Percentiles rank a stretch among this genome's conserved stretches.
phyloP scores from a whole-genome alignment of 176 grass and related monocot genomes.

The Stipa capillata region DNA sequence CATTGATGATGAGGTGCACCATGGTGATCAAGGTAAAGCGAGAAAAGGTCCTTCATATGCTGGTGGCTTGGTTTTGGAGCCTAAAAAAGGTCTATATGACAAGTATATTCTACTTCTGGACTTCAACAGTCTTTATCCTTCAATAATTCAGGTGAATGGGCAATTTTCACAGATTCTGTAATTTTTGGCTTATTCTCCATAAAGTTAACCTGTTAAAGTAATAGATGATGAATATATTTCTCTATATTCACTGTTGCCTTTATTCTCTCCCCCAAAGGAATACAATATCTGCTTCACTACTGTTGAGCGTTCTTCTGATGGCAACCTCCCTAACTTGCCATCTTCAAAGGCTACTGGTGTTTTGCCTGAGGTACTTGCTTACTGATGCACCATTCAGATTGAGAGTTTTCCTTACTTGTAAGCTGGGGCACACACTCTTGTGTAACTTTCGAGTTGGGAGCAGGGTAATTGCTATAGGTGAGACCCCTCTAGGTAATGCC shows the following conservation, averaged over 20 bases:
- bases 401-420: not conserved
- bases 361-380: slow-evolving; percentile 83
- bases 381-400: not conserved
- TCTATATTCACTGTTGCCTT: slow-evolving; percentile 9
- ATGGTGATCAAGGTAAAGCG: slow-evolving; percentile 60
- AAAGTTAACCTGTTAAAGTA: not conserved
- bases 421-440: not conserved
- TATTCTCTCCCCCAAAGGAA: slow-evolving; percentile 50
- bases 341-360: slow-evolving; percentile 82
- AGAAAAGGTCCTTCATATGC: slow-evolving; percentile 91
- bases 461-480: not conserved
- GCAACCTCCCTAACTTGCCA: slow-evolving; percentile 63
- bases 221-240: no score
- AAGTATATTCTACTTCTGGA: slow-evolving; percentile 93
- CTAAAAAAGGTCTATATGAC: slow-evolving; percentile 98
- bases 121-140: slow-evolving; percentile 99
- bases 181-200: not conserved
- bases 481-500: no score
- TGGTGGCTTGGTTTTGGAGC: slow-evolving; percentile 96
- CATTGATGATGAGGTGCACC: slow-evolving; percentile 45
- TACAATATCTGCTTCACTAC: slow-evolving; percentile 99
- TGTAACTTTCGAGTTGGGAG: not conserved
- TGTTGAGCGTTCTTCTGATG: slow-evolving; percentile 71
- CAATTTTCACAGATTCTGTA: no score
- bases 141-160: slow-evolving; percentile 83